Evolutionary conservation across 768 basidiomycete species (phyloP).

Genomic region (Dentipellis fragilis): DNA sequence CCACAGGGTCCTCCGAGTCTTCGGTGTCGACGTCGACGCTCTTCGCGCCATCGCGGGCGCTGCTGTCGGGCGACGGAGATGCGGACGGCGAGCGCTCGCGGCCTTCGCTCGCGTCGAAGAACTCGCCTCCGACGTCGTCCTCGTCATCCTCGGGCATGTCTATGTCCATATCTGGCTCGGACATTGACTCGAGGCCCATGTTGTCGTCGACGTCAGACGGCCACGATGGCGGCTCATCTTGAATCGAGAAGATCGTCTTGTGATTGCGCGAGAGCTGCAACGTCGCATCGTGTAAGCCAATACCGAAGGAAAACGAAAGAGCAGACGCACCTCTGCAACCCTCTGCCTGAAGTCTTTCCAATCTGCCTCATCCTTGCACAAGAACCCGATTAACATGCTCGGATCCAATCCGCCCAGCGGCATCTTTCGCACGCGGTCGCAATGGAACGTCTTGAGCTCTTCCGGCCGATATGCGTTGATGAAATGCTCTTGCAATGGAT

Average conservation of each 20-base stretch:
- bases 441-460: conserved; percentile 88
- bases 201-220: conserved; percentile 63
- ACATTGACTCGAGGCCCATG: conserved; percentile 75
- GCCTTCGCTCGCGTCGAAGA: conserved; percentile 36
- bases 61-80: conserved; percentile 26
- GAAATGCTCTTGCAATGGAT: conserved; percentile 51
- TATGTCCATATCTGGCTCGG: conserved; percentile 63
- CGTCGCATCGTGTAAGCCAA: neutral
- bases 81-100: conserved; percentile 27
- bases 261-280: conserved; percentile 32
- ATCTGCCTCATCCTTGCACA: conserved; percentile 74
- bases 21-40: conserved; percentile 55
- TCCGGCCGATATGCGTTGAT: conserved; percentile 58
- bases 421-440: conserved; percentile 96
- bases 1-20: conserved; percentile 46
- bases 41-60: conserved; percentile 22
- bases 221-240: conserved; percentile 85
- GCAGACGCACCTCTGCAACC: conserved; percentile 54
- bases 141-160: conserved; percentile 36
- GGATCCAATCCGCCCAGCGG: conserved; percentile 84
- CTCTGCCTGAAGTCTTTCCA: conserved; percentile 75
- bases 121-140: conserved; percentile 34
- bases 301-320: conserved; percentile 4
- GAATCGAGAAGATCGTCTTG: conserved; percentile 74
- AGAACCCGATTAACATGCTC: conserved; percentile 93